Evolutionary conservation across 345 rosid genomes (phyloP).

Genomic region (sweet orange (Citrus sinensis)): DVS_A1.0 CM039167.1:11420501-11421000

Average conservation of each 20-base stretch:
- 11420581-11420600: slow-evolving; percentile 61
- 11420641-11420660: slow-evolving; percentile 59
- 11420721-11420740: slow-evolving; percentile 69
- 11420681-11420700: slow-evolving; percentile 70
- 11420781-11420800: slow-evolving; percentile 44
- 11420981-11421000: slow-evolving; percentile 35
- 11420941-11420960: slow-evolving; percentile 68
- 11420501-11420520: slow-evolving; percentile 80
- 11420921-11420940: slow-evolving; percentile 53
- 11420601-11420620: slow-evolving; percentile 79
- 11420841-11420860: slow-evolving; percentile 43
- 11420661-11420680: slow-evolving; percentile 51
- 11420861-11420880: slow-evolving; percentile 49
- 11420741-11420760: slow-evolving; percentile 67
- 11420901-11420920: slow-evolving; percentile 51
- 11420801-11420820: slow-evolving; percentile 45
- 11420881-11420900: slow-evolving; percentile 56
- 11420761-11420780: slow-evolving; percentile 69
- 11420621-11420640: slow-evolving; percentile 78
- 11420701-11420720: slow-evolving; percentile 63
- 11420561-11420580: slow-evolving; percentile 60
- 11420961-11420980: slow-evolving; percentile 53
- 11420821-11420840: slow-evolving; percentile 65
- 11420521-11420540: slow-evolving; percentile 61
- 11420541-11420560: slow-evolving; percentile 73